Percentiles rank a stretch among this genome's conserved stretches.
phyloP scores from a whole-genome alignment of 1,139 yeast species.

The Saccharomyces pastorianus region DNA sequence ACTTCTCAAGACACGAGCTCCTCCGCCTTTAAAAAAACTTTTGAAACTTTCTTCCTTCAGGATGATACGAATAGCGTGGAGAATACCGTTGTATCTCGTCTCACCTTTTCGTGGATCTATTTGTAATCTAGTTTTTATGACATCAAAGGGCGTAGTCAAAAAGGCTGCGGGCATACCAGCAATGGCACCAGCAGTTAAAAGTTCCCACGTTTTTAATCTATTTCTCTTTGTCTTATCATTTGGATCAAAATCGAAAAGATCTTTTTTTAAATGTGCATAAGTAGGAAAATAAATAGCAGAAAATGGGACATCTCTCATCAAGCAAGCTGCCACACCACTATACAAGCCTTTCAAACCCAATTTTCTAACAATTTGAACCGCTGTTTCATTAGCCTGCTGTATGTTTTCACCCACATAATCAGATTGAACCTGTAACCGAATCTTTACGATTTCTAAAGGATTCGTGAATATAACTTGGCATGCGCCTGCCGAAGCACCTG shows the following conservation, averaged over 20 bases:
- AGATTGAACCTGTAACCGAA: conserved; percentile 91
- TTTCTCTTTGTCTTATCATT: conserved; percentile 37
- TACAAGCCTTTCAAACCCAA: conserved; percentile 81
- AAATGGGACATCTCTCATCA: conserved; percentile 92
- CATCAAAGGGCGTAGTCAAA: conserved; percentile 93
- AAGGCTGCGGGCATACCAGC: conserved; percentile 99
- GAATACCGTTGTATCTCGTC: conserved; percentile 64
- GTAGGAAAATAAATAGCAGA: conserved; percentile 97
- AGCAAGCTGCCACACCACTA: conserved; percentile 87
- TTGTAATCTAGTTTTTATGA: conserved; percentile 89
- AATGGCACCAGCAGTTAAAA: conserved; percentile 80
- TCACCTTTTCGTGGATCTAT: conserved; percentile 76
- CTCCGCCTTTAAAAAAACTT: conserved; percentile 94
- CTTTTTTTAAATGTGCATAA: conserved; percentile 83
- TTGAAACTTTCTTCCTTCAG: conserved; percentile 66
- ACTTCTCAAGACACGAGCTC: too few species aligned
- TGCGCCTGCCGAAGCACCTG: conserved; percentile 94
- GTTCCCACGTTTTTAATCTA: conserved; percentile 69
- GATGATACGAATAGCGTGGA: conserved; percentile 69
- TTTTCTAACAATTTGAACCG: conserved; percentile 65
- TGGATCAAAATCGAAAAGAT: conserved; percentile 79
- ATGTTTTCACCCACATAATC: conserved; percentile 35
- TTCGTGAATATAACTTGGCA: conserved; percentile 95
- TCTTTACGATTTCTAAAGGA: conserved; percentile 92
- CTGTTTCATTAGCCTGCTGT: conserved; percentile 39